These are phyloP conservation scores for Scheffersomyces quercinus DNA, from an alignment of 1,139 yeast genomes.

Conservation along the genomic window DNA sequence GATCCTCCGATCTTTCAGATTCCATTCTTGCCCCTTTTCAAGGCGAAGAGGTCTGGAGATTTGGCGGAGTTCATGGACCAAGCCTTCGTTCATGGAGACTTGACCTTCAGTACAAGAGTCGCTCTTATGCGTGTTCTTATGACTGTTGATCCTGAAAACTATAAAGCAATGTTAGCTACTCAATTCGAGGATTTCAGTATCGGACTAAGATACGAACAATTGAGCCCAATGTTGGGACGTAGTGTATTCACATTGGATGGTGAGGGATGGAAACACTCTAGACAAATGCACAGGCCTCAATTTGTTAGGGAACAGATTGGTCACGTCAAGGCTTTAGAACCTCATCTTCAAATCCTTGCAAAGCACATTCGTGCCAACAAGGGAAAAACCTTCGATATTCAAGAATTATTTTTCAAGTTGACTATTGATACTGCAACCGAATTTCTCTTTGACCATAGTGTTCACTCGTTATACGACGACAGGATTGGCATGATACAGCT, in stretches of 20 bases:
- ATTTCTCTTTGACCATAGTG: slow-evolving; percentile 54
- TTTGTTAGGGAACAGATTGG: slow-evolving; percentile 13
- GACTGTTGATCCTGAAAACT: slow-evolving; percentile 12
- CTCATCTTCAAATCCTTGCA: slow-evolving; percentile 8
- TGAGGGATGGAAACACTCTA: slow-evolving; percentile 14
- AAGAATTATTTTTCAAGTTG: slow-evolving; percentile 43
- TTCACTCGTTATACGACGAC: slow-evolving; percentile 33
- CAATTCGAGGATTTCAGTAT: slow-evolving; percentile 14
- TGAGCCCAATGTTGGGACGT: slow-evolving; percentile 11
- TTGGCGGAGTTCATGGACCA: neutral
- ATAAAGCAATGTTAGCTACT: slow-evolving; percentile 9
- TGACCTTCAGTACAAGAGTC: neutral
- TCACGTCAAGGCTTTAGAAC: slow-evolving; percentile 12
- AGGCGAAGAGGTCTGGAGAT: neutral
- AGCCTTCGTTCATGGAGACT: neutral
- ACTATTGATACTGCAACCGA: slow-evolving; percentile 58
- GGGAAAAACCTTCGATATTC: slow-evolving; percentile 36
- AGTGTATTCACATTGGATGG: slow-evolving; percentile 15
- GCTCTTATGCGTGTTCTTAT: neutral
- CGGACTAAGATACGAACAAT: slow-evolving; percentile 10
- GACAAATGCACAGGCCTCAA: slow-evolving; percentile 15
- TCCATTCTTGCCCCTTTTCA: neutral
- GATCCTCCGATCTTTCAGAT: slow-evolving; percentile 2
- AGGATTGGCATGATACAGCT: slow-evolving; percentile 15
- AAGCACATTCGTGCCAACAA: neutral